These are phyloP conservation scores for Haematococcus sp. DNA, from an alignment of 139 green algal genomes.

Conservation along the genomic window DNA sequence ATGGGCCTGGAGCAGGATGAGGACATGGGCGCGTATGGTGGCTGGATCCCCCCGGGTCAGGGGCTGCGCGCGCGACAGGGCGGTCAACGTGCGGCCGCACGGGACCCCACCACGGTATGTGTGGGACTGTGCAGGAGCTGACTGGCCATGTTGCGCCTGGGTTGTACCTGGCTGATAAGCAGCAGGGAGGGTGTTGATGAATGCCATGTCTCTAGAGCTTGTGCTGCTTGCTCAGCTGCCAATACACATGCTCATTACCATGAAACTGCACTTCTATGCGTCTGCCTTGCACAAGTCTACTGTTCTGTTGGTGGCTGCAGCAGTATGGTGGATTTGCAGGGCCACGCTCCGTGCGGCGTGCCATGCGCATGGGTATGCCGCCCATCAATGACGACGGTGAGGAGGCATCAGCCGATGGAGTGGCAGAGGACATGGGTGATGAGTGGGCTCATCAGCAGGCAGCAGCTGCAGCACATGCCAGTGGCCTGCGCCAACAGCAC, in stretches of 20 bases:
- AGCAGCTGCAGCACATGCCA: no score
- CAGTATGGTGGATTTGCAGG: neutral
- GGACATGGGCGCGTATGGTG: neutral
- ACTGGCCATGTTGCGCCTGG: neutral
- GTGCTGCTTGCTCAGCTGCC: no score
- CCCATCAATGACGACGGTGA: neutral
- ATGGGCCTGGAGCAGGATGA: no score
- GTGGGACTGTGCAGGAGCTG: neutral
- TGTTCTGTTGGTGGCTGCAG: neutral
- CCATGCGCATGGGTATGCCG: neutral
- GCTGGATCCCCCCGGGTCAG: neutral
- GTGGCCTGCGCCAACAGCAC: no score
- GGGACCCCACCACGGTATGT: neutral
- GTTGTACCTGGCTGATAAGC: no score
- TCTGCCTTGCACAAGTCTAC: neutral
- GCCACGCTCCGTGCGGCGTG: neutral
- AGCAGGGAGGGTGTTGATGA: no score
- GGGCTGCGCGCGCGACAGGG: neutral
- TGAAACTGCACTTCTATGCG: no score
- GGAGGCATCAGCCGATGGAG: no score
- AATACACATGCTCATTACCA: no score
- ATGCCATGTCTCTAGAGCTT: no score
- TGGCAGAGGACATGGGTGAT: no score
- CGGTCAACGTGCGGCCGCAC: neutral
- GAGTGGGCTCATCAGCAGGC: no score